phyloP scores from a whole-genome alignment of 305 asterid genomes.

The Lippia alba region DNA sequence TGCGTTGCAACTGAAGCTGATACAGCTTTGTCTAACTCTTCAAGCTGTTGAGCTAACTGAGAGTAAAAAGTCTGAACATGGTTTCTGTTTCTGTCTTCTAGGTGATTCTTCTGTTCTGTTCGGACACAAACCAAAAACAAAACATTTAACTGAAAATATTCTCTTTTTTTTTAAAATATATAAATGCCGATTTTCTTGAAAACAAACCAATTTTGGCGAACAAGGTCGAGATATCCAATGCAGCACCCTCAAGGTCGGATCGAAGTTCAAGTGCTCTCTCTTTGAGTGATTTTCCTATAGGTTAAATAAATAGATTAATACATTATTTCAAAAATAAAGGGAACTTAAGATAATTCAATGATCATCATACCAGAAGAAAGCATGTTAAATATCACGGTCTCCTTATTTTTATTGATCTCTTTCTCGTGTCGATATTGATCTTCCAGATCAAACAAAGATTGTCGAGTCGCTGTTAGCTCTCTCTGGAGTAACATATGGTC shows the following conservation, averaged over 20 bases:
- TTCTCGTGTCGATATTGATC: constrained; percentile 41
- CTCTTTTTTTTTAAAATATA: too few species aligned
- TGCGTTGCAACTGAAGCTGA: constrained; percentile 48
- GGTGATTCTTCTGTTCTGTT: constrained; percentile 50
- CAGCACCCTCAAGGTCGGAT: constrained; percentile 57
- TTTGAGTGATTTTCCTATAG: constrained; percentile 49
- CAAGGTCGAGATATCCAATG: constrained; percentile 53
- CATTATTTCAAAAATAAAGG: not conserved
- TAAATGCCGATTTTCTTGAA: not conserved
- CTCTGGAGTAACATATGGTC: constrained; percentile 41
- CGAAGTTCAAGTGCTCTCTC: constrained; percentile 62
- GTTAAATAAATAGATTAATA: not conserved
- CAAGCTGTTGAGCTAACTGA: constrained; percentile 58
- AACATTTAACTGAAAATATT: constrained; percentile 11
- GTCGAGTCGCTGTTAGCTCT: constrained; percentile 46
- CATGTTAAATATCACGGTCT: constrained; percentile 42
- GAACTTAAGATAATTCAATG: constrained; percentile 9
- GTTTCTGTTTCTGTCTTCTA: constrained; percentile 53
- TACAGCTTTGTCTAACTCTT: constrained; percentile 43
- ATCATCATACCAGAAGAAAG: constrained; percentile 49
- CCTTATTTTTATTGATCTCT: constrained; percentile 48
- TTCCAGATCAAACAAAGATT: constrained; percentile 51
- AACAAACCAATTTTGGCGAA: constrained; percentile 49
- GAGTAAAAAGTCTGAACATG: constrained; percentile 40
- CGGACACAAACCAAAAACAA: constrained; percentile 10